Evolutionary conservation across 441 rosid genomes (phyloP).

Genomic region (Codiaeum variegatum): DNA sequence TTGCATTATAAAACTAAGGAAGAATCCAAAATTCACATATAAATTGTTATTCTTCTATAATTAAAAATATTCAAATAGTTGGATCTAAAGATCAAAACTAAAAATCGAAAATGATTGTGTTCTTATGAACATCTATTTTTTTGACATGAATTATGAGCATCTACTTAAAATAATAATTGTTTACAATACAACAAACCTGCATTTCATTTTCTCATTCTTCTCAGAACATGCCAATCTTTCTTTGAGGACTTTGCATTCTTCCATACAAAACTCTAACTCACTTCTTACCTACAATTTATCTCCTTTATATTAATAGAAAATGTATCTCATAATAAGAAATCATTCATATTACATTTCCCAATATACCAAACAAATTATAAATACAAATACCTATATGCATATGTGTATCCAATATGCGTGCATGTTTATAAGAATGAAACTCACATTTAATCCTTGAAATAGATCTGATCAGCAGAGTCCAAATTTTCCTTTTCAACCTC

Average conservation of each 20-base stretch:
- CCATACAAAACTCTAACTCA: constrained; percentile 50
- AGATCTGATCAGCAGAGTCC: not conserved
- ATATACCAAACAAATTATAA: not conserved
- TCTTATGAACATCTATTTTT: no score
- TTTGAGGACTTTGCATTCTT: constrained; percentile 50
- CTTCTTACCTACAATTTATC: constrained; percentile 44
- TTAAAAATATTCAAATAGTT: not conserved
- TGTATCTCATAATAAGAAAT: not conserved
- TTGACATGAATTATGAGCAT: no score
- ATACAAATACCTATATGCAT: not conserved
- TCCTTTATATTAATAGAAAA: not conserved
- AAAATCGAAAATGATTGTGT: not conserved
- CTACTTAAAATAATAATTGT: not conserved
- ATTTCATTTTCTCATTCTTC: constrained; percentile 40
- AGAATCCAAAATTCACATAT: not conserved
- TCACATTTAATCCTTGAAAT: not conserved
- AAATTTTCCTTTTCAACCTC: not conserved
- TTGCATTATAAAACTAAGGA: not conserved
- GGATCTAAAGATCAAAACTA: not conserved
- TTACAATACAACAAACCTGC: constrained; percentile 46
- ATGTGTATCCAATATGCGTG: not conserved
- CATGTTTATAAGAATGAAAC: not conserved
- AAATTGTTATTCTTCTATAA: not conserved
- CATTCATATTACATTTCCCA: not conserved
- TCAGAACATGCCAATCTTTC: constrained; percentile 42